These are phyloP conservation scores for Beta lomatogona DNA, from an alignment of 179 eudicot genomes.

Conservation along the genomic window DNA sequence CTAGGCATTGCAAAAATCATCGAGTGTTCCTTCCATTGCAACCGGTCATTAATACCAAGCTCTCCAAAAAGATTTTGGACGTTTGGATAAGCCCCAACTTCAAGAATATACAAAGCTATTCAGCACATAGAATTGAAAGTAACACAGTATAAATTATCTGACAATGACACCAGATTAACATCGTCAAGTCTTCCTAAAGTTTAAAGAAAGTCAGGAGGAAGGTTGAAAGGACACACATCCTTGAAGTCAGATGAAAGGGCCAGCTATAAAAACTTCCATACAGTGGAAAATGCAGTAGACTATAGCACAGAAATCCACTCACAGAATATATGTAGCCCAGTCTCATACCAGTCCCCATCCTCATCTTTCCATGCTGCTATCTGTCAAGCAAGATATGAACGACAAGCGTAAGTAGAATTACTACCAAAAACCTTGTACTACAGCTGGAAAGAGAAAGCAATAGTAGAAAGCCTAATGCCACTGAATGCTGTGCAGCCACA, in stretches of 20 bases:
- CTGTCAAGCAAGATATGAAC: conserved; percentile 32
- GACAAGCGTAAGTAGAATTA: neutral
- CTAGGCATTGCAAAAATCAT: conserved; percentile 99
- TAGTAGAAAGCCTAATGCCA: neutral
- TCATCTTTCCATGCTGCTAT: conserved; percentile 98
- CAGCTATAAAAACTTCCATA: neutral
- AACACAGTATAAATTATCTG: neutral
- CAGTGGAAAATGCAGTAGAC: neutral
- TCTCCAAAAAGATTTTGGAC: conserved; percentile 96
- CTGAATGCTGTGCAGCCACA: neutral
- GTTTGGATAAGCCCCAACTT: conserved; percentile 99
- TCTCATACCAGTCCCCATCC: conserved; percentile 99
- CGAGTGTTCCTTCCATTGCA: conserved; percentile 99
- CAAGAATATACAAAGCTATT: conserved; percentile 36
- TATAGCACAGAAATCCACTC: conserved; percentile 34
- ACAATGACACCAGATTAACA: neutral
- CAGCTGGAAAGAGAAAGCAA: neutral
- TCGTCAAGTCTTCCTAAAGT: neutral
- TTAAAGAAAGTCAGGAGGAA: neutral
- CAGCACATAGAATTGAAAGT: conserved; percentile 21
- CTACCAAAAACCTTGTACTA: neutral
- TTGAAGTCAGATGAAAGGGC: neutral
- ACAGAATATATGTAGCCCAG: conserved; percentile 98
- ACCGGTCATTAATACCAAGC: conserved; percentile 85
- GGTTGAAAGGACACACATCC: neutral